These are phyloP conservation scores for Colletotrichum sp. DNA, from an alignment of 2,329 filamentous ascomycete species.

Conservation along the genomic window DNA sequence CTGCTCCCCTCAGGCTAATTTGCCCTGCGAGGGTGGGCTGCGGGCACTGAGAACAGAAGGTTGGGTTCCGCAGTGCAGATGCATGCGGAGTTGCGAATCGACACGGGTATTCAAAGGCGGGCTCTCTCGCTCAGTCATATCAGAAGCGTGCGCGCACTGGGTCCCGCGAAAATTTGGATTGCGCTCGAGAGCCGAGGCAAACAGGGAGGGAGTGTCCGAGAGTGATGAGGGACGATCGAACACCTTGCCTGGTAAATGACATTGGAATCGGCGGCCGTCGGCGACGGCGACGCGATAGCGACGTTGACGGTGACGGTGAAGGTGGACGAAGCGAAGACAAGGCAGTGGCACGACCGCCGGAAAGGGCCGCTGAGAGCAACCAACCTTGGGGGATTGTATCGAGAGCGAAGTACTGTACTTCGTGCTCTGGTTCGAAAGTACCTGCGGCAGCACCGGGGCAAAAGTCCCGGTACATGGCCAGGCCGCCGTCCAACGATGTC, in stretches of 20 bases:
- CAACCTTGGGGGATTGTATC: neutral
- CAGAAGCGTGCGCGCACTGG: neutral
- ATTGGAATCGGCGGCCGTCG: neutral
- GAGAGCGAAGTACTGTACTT: neutral
- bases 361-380: neutral
- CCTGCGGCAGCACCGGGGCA: neutral
- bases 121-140: neutral
- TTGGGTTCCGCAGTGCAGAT: neutral
- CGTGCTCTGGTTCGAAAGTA: neutral
- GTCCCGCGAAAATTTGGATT: neutral
- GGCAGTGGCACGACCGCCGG: neutral
- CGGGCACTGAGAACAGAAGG: neutral
- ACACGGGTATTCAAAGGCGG: neutral
- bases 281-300: neutral
- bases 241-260: neutral
- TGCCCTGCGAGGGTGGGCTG: neutral
- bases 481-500: neutral
- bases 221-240: neutral
- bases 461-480: neutral
- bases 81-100: conserved; percentile 1
- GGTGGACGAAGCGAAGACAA: neutral
- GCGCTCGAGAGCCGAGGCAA: neutral
- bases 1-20: conserved; percentile 6
- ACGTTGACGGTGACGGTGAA: neutral
- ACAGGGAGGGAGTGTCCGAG: neutral